phyloP scores from a whole-genome alignment of 345 rosid species.

The Cardiospermum halicacabum region DNA sequence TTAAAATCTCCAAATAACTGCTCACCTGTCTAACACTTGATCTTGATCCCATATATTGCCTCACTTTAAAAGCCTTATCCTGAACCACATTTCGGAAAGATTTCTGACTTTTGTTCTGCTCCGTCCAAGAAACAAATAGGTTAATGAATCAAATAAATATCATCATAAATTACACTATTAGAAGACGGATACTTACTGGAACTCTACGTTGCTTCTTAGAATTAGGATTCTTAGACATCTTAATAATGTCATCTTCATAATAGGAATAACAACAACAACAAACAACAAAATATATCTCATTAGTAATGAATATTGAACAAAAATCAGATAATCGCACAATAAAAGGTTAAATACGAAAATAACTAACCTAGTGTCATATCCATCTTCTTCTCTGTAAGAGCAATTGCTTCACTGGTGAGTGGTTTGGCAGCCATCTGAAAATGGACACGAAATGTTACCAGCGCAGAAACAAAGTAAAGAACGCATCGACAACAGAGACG shows the following conservation, averaged over 20 bases:
- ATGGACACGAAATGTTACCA: background rate
- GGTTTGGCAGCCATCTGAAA: conserved; percentile 59
- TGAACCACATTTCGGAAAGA: conserved; percentile 31
- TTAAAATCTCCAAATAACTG: background rate
- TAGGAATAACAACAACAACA: no score
- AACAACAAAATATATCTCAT: background rate
- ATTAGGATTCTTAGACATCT: conserved; percentile 63
- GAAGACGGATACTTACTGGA: conserved; percentile 32
- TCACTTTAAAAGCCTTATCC: conserved; percentile 46
- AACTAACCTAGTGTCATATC: conserved; percentile 77
- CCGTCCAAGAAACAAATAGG: background rate
- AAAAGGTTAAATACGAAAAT: background rate
- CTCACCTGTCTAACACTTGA: conserved; percentile 78
- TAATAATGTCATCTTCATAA: conserved; percentile 73
- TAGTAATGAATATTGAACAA: conserved; percentile 1
- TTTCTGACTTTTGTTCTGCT: conserved; percentile 64
- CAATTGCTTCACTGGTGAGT: conserved; percentile 70
- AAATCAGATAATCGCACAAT: background rate
- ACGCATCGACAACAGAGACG: background rate
- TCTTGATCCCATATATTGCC: conserved; percentile 54
- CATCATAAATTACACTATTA: background rate
- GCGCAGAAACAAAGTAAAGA: background rate
- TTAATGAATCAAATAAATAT: conserved; percentile 8
- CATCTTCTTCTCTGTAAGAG: conserved; percentile 83
- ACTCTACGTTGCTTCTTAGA: conserved; percentile 48